Evolutionary conservation across 257 asterid genomes (phyloP).

Genomic region (Solanum pennellii): DNA sequence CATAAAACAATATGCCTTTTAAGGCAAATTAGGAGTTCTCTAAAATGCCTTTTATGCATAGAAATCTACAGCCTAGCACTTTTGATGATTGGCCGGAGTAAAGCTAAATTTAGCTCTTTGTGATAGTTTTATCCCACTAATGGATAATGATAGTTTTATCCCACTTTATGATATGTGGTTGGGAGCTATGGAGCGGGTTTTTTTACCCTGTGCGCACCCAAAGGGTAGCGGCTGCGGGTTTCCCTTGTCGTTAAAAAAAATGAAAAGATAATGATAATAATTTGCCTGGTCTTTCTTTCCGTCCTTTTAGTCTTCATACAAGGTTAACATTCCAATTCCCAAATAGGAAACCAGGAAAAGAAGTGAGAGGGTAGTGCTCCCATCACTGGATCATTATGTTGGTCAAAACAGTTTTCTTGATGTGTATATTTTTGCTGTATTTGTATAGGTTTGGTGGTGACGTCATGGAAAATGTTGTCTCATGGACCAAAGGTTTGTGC

Average conservation of each 20-base stretch:
- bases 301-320: background rate
- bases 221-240: too few species aligned
- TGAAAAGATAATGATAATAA: background rate
- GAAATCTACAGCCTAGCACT: background rate
- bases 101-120: background rate
- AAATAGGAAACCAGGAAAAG: background rate
- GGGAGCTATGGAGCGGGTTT: too few species aligned
- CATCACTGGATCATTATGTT: background rate
- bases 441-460: constrained; percentile 82
- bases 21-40: background rate
- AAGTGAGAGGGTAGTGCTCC: background rate
- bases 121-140: background rate
- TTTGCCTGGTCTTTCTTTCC: background rate
- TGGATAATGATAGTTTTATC: background rate
- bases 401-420: background rate
- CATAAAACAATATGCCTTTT: background rate
- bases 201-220: too few species aligned
- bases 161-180: too few species aligned
- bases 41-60: background rate
- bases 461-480: constrained; percentile 82
- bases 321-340: background rate
- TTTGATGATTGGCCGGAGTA: background rate
- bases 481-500: constrained; percentile 85
- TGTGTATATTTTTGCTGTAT: background rate
- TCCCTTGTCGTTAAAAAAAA: too few species aligned